These are phyloP conservation scores for Zanthoxylum bungeanum DNA, from an alignment of 345 rosid species.

Conservation along the genomic window DNA sequence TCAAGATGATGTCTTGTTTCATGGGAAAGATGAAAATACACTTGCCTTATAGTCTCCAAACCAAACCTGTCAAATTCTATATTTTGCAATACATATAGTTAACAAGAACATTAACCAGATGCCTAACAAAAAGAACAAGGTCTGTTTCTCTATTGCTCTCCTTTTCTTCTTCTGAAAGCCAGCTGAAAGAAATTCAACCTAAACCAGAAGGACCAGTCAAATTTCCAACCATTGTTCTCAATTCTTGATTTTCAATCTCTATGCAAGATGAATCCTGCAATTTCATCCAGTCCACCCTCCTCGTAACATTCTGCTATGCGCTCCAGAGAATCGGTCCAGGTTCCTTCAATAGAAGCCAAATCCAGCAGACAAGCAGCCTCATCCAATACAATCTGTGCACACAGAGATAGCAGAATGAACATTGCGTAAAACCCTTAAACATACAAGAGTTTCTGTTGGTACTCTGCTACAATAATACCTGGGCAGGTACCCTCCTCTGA, in stretches of 20 bases:
- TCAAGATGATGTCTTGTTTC: neutral
- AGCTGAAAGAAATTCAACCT: neutral
- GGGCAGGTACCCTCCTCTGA: slow-evolving; percentile 72
- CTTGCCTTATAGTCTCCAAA: neutral
- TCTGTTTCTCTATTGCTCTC: neutral
- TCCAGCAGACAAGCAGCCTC: slow-evolving; percentile 89
- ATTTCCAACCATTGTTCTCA: neutral
- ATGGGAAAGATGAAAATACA: neutral
- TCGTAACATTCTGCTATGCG: slow-evolving; percentile 67
- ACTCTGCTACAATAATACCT: slow-evolving; percentile 36
- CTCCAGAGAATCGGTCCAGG: slow-evolving; percentile 55
- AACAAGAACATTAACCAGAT: slow-evolving; percentile 1
- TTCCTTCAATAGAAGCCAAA: slow-evolving; percentile 82
- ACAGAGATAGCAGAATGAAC: neutral
- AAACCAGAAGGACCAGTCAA: neutral
- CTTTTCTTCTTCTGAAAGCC: neutral
- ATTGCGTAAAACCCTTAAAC: neutral
- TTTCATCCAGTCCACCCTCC: slow-evolving; percentile 61
- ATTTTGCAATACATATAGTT: neutral
- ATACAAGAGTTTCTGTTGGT: neutral
- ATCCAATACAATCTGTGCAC: slow-evolving; percentile 64
- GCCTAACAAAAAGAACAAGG: neutral
- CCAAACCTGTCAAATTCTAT: neutral
- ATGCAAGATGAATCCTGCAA: slow-evolving; percentile 56
- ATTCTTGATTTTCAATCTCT: slow-evolving; percentile 35